Conservation (phyloP, 352 stramenopile species). For the Pythium aquatile region DNA sequence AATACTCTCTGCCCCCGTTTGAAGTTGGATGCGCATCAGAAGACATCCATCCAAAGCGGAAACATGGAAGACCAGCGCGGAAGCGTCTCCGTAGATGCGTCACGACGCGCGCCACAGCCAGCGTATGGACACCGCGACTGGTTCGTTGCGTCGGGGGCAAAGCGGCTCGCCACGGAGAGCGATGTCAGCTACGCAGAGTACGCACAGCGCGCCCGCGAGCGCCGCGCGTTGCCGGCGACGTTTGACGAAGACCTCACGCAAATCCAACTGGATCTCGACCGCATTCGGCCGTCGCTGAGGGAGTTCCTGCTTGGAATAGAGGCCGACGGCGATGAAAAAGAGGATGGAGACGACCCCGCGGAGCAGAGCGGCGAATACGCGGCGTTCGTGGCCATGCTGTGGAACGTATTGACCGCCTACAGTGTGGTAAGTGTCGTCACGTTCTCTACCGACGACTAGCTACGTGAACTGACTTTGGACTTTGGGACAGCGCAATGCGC, state of each 20-base stretch:
- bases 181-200: slow-evolving; percentile 45
- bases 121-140: slow-evolving; percentile 30
- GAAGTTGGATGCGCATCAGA: slow-evolving; percentile 14
- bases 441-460: not conserved
- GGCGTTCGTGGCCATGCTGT: slow-evolving; percentile 38
- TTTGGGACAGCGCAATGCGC: slow-evolving; percentile 45
- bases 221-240: slow-evolving; percentile 9
- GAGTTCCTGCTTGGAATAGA: slow-evolving; percentile 43
- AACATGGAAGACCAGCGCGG: slow-evolving; percentile 1
- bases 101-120: not conserved
- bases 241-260: slow-evolving; percentile 59
- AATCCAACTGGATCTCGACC: slow-evolving; percentile 70
- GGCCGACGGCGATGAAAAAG: slow-evolving; percentile 7
- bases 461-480: not conserved
- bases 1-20: slow-evolving; percentile 7
- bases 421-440: slow-evolving; percentile 36
- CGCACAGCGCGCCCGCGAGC: slow-evolving; percentile 25
- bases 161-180: slow-evolving; percentile 34
- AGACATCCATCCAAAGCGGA: slow-evolving; percentile 4
- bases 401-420: slow-evolving; percentile 61
- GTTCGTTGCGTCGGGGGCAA: slow-evolving; percentile 43
- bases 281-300: slow-evolving; percentile 49
- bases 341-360: slow-evolving; percentile 26
- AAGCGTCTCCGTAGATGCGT: not conserved
- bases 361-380: slow-evolving; percentile 25